A percentile compares a stretch with the other conserved stretches of the same genome.
Conservation (phyloP, 495 filamentous ascomycete species). For the Ramalina intermedia region DNA sequence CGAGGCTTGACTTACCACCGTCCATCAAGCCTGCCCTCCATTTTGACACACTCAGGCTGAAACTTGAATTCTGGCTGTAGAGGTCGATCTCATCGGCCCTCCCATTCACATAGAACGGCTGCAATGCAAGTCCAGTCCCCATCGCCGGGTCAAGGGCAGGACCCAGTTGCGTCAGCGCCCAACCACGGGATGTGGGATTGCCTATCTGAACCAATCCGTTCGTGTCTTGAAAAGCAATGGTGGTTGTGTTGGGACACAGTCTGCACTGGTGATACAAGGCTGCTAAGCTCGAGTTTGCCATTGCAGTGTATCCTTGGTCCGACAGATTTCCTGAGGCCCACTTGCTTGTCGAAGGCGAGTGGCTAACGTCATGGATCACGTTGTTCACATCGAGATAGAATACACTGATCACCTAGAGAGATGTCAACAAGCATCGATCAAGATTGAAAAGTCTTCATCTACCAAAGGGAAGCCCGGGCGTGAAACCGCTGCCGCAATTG, state of each 20-base stretch:
- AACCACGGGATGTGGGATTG: conserved; percentile 14
- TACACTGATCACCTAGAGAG: conserved; percentile 13
- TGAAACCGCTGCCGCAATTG: conserved; percentile 17
- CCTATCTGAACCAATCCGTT: conserved; percentile 15
- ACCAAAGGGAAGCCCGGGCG: conserved; percentile 10
- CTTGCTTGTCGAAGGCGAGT: conserved; percentile 2
- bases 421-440: neutral
- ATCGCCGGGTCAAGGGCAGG: conserved; percentile 5
- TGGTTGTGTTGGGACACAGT: conserved; percentile 13
- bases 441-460: neutral
- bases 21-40: neutral
- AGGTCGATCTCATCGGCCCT: conserved; percentile 12
- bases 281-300: conserved; percentile 12
- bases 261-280: conserved; percentile 17
- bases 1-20: conserved; percentile 2
- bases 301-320: conserved; percentile 6
- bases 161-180: conserved; percentile 13
- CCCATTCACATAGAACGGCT: conserved; percentile 7
- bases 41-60: conserved; percentile 9
- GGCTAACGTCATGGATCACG: conserved; percentile 14
- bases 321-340: conserved; percentile 12
- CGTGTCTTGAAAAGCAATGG: conserved; percentile 14
- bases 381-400: conserved; percentile 15
- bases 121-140: conserved; percentile 15
- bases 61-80: conserved; percentile 9